Evolutionary conservation across 495 filamentous ascomycete species (phyloP), one percentile per base, ranked within the genome.

Genomic region (Glonium stellatum): DNA sequence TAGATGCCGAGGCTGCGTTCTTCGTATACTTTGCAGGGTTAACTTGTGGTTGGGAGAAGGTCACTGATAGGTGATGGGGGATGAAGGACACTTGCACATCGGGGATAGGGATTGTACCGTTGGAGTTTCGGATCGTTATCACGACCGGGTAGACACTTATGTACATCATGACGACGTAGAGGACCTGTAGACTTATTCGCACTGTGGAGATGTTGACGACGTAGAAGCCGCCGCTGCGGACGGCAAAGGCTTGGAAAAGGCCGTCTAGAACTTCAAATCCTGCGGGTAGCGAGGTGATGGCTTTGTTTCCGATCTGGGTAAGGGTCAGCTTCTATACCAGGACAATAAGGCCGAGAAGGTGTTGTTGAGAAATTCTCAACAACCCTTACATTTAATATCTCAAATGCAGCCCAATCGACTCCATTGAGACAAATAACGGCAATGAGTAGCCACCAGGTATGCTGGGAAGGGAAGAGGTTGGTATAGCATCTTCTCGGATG

Each of bases 401-500:
- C 88, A 70, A 95, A 96, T 10, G 81, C 82, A 6, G 78, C 79
- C 88, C 89, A 93, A 67, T 95, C 88, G 54, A 89, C 82, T 3
- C 83, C 84, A 67, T 93, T 96, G 15, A 95, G 77, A 15, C 83
- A 61, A 37, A 95, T 74, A 18, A 95, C 77, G 58, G 86, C 84
- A 21, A 81, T 79, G 3, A 89, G 69, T 1, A 95, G 76, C 82
- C 89, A 95, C 83, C 87, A 92, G 0, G 88, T 91, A 58, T 90
- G 84, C 13, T 79, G 78, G 9, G 79, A 74, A 1, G 89, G 88
- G 67, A 95, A 92, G 18, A 95, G 77, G 64, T 91, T 88, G 9
- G 90, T 95, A 66, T 93, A 92, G 23, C 88, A 85, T 36, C 87
- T 79, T 25, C 88, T 74, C 0, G 88, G 90, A 67, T 93, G 90